Base-by-base conservation (phyloP, 2,329 filamentous ascomycete species). In the Penicillium sp. region DNA sequence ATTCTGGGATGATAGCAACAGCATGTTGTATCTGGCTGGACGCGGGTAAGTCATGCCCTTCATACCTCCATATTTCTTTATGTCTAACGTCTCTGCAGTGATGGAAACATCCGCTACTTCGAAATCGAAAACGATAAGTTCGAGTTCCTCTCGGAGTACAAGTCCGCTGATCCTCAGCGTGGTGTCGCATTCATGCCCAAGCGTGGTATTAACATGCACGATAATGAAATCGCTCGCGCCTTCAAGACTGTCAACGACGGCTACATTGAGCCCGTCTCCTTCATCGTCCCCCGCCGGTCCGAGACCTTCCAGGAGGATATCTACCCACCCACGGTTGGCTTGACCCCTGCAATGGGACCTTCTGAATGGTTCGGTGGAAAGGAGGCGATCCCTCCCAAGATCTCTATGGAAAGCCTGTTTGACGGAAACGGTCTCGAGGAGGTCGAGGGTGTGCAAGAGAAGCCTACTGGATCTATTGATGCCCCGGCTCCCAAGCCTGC, bases 71-170 rank as follows among this genome's bases (percentile, higher is more conserved):
- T 8, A 26, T 8, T 21, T 31, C 16, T 33, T 21, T 35, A 59
- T 69, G 43, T 31, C 62, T 70, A 45, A 69, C 55, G 24, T 19
- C 48, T 44, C 27, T 8, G 7, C 27, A 95, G 91, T 76, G 95
- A 99, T 73, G 95, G 95, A 71, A 99, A 99, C 78, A 99, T 99
- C 72, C 93, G 95, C 63, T 99, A 99, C 83, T 99, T 90, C 75
- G 95, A 99, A 78, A 96, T 96, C 71, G 90, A 96, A 73, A 96
- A 98, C 78, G 93, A 98, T 82, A 97, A 97, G 78, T 97, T 99
- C 73, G 93, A 99, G 78, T 96, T 90, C 77, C 81, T 99, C 54
- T 96, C 92, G 62, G 93, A 98, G 75, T 95, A 98, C 84, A 96
- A 97, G 79, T 98, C 95, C n/a, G 81, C 83, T 39, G 95, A 99